Conservation (phyloP, 148 eudicot genomes). For the Heliosperma pusillum region DNA sequence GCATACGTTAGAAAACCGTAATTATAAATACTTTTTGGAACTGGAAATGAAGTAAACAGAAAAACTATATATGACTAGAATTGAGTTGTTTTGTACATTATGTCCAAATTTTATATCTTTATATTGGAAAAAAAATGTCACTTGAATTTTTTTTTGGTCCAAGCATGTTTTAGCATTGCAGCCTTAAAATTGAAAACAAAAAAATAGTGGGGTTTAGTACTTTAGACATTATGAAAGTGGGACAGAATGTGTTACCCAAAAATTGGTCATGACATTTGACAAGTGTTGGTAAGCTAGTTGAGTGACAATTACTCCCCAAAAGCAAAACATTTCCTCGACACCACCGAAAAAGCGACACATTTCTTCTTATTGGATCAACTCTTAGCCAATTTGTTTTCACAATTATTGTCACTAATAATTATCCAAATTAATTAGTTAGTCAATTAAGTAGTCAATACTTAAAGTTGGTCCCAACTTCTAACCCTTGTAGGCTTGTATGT, state of each 20-base stretch:
- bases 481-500: no score
- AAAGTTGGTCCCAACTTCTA: no score
- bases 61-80: no score
- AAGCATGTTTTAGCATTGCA: no score
- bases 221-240: constrained; percentile 22
- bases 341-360: constrained; percentile 28
- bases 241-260: constrained; percentile 21
- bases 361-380: constrained; percentile 2
- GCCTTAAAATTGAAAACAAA: no score
- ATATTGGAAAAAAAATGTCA: background rate
- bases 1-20: no score
- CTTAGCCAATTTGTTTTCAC: constrained; percentile 3
- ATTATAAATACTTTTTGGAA: no score
- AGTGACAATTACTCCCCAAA: constrained; percentile 23
- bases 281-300: background rate
- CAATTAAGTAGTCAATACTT: no score
- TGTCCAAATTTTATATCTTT: background rate
- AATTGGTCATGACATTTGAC: constrained; percentile 2
- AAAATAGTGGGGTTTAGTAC: background rate
- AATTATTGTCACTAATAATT: background rate
- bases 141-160: background rate
- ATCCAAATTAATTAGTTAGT: no score
- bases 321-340: constrained; percentile 24
- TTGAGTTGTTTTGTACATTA: no score
- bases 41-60: no score